These are phyloP conservation scores for Yarrowia bubula DNA, from an alignment of 805 yeast species.

Conservation along the genomic window DNA sequence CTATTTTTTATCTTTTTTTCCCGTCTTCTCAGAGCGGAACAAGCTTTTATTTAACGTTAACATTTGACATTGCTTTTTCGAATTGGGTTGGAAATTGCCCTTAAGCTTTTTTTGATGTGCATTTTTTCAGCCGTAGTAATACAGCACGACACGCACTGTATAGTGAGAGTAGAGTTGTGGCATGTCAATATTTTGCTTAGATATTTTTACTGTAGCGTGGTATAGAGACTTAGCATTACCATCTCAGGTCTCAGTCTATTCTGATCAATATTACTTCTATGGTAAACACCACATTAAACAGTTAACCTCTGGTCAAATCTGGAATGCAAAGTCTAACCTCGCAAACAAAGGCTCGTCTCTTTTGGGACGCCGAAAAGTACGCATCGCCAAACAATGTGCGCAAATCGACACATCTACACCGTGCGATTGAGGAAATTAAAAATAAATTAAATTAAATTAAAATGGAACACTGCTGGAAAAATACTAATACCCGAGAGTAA, in stretches of 20 bases:
- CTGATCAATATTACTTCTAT: too few species aligned
- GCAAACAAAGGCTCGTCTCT: background rate
- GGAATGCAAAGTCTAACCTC: background rate
- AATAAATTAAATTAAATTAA: too few species aligned
- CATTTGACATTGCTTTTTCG: background rate
- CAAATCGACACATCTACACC: background rate
- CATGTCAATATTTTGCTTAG: too few species aligned
- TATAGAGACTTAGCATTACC: too few species aligned
- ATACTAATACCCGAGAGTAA: too few species aligned
- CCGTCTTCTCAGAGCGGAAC: too few species aligned
- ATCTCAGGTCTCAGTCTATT: too few species aligned
- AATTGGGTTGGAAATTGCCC: background rate
- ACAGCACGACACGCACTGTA: slow-evolving; percentile 7
- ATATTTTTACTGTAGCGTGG: too few species aligned
- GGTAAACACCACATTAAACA: background rate
- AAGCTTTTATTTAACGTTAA: background rate
- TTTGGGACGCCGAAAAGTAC: slow-evolving; percentile 1
- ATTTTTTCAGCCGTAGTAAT: background rate
- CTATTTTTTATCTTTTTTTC: background rate
- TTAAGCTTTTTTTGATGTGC: too few species aligned
- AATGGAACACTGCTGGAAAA: too few species aligned
- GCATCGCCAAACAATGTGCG: background rate
- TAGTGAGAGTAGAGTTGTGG: background rate
- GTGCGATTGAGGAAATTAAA: background rate
- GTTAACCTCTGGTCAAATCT: background rate